phyloP scores from a whole-genome alignment of 768 basidiomycete genomes.

The Agaricus sinodeliciosus region DNA sequence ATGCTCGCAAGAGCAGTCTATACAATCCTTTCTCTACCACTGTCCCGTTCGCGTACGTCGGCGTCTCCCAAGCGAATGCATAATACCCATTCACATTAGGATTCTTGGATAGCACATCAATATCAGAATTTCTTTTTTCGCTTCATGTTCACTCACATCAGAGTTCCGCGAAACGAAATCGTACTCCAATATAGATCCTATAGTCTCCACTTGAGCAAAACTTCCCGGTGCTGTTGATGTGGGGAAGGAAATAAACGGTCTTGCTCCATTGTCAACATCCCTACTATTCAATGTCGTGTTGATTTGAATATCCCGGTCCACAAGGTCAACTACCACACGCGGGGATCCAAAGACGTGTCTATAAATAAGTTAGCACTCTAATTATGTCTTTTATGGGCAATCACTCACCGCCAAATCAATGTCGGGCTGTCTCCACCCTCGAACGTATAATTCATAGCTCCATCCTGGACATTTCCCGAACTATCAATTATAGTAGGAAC shows the following conservation, averaged over 20 bases:
- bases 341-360: constrained; percentile 41
- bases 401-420: constrained; percentile 27
- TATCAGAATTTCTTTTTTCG: no score
- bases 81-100: constrained; percentile 23
- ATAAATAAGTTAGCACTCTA: background rate
- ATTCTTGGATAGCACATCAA: no score
- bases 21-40: constrained; percentile 35
- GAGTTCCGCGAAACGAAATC: constrained; percentile 42
- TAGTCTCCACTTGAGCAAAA: constrained; percentile 31
- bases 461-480: constrained; percentile 29
- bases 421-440: constrained; percentile 31
- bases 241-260: constrained; percentile 35
- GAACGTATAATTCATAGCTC: constrained; percentile 39
- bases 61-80: constrained; percentile 20
- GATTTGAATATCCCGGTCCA: constrained; percentile 33
- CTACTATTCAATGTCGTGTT: constrained; percentile 31
- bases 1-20: constrained; percentile 31
- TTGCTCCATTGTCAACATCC: constrained; percentile 6
- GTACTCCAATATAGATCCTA: constrained; percentile 42
- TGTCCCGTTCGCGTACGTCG: constrained; percentile 39
- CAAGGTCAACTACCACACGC: constrained; percentile 39
- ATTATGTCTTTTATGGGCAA: background rate
- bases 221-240: constrained; percentile 22
- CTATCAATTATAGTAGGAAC: constrained; percentile 35
- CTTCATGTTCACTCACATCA: constrained; percentile 24